Evolutionary conservation across 2,329 filamentous ascomycete species (phyloP).

Genomic region (Phialocephala sp.): DNA sequence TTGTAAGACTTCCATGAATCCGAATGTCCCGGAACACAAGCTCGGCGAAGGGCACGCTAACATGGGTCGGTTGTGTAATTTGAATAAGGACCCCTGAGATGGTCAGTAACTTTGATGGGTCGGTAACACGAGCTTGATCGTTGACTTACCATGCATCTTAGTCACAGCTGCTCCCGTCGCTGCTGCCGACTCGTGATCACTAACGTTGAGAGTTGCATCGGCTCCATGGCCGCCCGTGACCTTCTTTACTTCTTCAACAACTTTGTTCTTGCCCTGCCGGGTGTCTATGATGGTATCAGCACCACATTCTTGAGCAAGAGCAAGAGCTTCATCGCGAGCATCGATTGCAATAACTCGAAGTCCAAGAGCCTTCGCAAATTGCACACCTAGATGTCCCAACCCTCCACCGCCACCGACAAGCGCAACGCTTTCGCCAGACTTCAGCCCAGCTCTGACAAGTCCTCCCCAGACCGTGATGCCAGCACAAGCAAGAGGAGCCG

Average conservation of each 20-base stretch:
- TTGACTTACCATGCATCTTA: conserved; percentile 60
- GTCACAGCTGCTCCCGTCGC: conserved; percentile 60
- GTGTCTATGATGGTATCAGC: conserved; percentile 60
- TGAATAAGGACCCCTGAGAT: conserved; percentile 48
- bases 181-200: conserved; percentile 56
- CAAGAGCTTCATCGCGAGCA: conserved; percentile 58
- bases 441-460: conserved; percentile 43
- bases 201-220: conserved; percentile 58
- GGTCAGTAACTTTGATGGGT: conserved; percentile 4
- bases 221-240: conserved; percentile 56
- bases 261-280: conserved; percentile 51
- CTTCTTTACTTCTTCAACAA: conserved; percentile 53
- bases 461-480: conserved; percentile 46
- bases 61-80: conserved; percentile 56
- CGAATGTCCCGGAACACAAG: conserved; percentile 59
- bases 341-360: conserved; percentile 53
- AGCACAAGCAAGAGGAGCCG: conserved; percentile 64
- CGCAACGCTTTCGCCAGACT: conserved; percentile 47
- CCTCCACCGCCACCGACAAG: conserved; percentile 57
- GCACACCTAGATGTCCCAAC: conserved; percentile 57
- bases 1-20: conserved; percentile 52
- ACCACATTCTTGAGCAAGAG: conserved; percentile 52
- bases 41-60: conserved; percentile 50
- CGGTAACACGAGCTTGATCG: not conserved
- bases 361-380: conserved; percentile 56